Conservation (phyloP, 495 filamentous ascomycete species). For the Aspergillus sclerotiicarbonarius region DNA sequence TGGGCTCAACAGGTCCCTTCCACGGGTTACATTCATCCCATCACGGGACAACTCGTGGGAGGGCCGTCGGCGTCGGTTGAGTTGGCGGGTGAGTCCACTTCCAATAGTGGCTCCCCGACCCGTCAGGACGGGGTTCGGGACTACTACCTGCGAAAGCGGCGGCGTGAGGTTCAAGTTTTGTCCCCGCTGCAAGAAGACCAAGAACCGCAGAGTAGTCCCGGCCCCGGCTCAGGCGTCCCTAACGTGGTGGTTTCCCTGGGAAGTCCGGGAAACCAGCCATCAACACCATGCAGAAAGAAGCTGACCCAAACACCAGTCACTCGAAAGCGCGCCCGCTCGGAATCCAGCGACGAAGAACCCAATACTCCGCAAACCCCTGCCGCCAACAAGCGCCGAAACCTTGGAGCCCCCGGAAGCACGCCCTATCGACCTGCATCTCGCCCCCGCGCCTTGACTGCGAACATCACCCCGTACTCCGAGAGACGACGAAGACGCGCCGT, state of each 20-base stretch:
- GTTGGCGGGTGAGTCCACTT: slow-evolving; percentile 13
- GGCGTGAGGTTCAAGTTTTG: slow-evolving; percentile 5
- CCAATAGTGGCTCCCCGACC: slow-evolving; percentile 12
- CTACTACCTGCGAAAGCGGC: neutral
- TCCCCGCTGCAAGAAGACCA: slow-evolving; percentile 17
- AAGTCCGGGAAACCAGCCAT: neutral
- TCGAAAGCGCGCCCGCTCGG: neutral
- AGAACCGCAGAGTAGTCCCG: slow-evolving; percentile 8
- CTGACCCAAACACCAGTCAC: neutral
- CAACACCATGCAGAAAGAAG: slow-evolving; percentile 12
- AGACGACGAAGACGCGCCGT: slow-evolving; percentile 30
- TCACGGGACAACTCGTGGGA: slow-evolving; percentile 6
- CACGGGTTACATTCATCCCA: slow-evolving; percentile 9
- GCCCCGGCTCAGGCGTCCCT: slow-evolving; percentile 11
- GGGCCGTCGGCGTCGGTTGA: slow-evolving; percentile 14
- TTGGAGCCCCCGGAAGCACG: slow-evolving; percentile 22
- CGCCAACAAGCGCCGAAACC: slow-evolving; percentile 25
- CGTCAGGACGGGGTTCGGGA: slow-evolving; percentile 9
- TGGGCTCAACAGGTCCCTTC: slow-evolving; percentile 10
- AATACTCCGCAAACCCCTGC: slow-evolving; percentile 11
- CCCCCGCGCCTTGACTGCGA: slow-evolving; percentile 17
- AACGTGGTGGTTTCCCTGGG: neutral
- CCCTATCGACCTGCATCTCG: slow-evolving; percentile 16
- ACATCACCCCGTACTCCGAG: slow-evolving; percentile 25
- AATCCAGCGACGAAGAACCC: slow-evolving; percentile 7